phyloP scores from a whole-genome alignment of 257 asterid species.

The Galeopsis tetrahit region DNA sequence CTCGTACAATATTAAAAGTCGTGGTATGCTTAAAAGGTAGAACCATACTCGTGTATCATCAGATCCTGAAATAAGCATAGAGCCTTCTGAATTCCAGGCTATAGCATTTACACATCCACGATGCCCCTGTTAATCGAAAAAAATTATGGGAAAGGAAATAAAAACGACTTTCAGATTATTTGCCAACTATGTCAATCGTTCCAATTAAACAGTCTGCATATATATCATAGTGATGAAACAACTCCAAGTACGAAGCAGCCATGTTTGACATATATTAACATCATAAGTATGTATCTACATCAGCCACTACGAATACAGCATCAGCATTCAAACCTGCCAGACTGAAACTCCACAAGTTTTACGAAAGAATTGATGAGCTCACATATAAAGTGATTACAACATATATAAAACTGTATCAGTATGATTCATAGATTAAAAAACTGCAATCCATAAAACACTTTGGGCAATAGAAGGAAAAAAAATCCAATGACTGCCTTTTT shows the following conservation, averaged over 20 bases:
- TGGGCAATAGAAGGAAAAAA: not conserved
- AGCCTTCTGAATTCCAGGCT: conserved; percentile 93
- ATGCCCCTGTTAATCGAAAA: conserved; percentile 73
- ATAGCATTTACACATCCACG: conserved; percentile 90
- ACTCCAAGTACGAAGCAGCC: conserved; percentile 24
- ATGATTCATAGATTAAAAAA: not conserved
- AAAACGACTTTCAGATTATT: conserved; percentile 27
- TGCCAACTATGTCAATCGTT: conserved; percentile 4
- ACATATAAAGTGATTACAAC: not conserved
- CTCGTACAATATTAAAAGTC: conserved; percentile 19
- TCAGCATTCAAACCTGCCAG: conserved; percentile 7
- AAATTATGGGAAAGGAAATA: not conserved
- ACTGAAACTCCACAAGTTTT: conserved; percentile 1
- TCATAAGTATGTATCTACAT: not conserved
- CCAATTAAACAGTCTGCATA: not conserved
- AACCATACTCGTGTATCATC: conserved; percentile 88
- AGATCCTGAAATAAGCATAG: conserved; percentile 92
- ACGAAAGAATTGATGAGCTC: conserved; percentile 2
- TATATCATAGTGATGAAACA: conserved; percentile 27
- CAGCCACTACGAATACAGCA: conserved; percentile 26
- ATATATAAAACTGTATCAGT: not conserved
- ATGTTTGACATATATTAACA: not conserved
- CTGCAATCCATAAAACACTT: conserved; percentile 2
- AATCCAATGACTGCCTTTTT: not conserved
- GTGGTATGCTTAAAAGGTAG: conserved; percentile 15